Evolutionary conservation across 169 alveolate genomes (phyloP), one percentile per base, ranked within the genome.

Genomic region (Eimeria acervulina): DNA sequence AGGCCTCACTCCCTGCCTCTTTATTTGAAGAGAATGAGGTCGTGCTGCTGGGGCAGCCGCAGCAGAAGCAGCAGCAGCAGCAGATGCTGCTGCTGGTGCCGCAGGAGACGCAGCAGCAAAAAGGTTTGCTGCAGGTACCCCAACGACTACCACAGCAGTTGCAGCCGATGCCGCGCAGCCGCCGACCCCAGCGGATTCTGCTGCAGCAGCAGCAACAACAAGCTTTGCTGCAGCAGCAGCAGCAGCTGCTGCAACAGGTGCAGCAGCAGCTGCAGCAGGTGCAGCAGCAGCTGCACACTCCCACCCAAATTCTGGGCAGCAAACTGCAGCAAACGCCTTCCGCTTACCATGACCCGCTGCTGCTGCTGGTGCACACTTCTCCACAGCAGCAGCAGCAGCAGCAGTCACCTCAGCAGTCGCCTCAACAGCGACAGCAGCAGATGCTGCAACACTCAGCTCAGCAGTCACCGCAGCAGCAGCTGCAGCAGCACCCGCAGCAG

Each of bases 121-220:
- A 10, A 15, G 51, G 19, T 47, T 51, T 81, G 28, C 88, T 33
- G 21, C 47, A 38, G 31, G 12, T 33, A 76, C 88, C 47, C 40
- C 70, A 42, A n/a, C 72, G 17, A 40, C 90, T 51, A n/a, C 90
- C n/a, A n/a, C 90, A 33, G 90, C 90, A 33, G 68, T 72, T 81
- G 44, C 42, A n/a, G 52, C 66, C 51, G 70, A 42, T 13, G 55
- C 68, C 68, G 28, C 68, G 68, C n/a, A 19, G n/a, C 68, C 68
- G 68, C n/a, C 12, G 68, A 19, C 68, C 17, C 28, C 68, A 59
- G 10, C 19, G 8, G 68, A 59, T 59, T 5, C n/a, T 59, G 88
- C n/a, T 21, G 59, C 47, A 76, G 0, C 51, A 76, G 88, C 88
- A 76, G 88, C 88, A 38, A 28, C 88, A 76, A 38, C 61, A 70